These are phyloP conservation scores for Lasiosphaeria miniovina DNA, from an alignment of 495 filamentous ascomycete genomes.

Conservation along the genomic window DNA sequence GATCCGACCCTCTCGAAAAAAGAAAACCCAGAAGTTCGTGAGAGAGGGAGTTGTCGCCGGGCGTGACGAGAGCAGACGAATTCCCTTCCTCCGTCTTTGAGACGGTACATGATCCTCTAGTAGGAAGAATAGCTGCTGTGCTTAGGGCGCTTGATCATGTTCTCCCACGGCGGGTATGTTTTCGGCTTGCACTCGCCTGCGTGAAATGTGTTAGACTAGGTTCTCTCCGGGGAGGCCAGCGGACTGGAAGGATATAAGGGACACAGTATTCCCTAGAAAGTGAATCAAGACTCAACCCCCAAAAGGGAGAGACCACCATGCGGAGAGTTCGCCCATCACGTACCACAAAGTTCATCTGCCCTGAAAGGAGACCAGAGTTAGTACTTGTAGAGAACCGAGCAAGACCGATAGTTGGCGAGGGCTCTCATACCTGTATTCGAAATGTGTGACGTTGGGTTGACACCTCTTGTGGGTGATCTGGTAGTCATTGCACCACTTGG, in stretches of 20 bases:
- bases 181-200: constrained; percentile 39
- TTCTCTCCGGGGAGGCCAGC: too few species aligned
- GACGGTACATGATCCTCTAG: background rate
- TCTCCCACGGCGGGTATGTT: constrained; percentile 34
- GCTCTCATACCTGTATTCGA: constrained; percentile 33
- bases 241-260: background rate
- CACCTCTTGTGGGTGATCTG: constrained; percentile 40
- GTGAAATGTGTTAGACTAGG: background rate
- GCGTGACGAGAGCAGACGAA: background rate
- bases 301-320: background rate
- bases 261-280: background rate
- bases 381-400: background rate
- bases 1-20: too few species aligned
- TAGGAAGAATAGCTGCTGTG: constrained; percentile 24
- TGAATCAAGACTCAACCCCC: background rate
- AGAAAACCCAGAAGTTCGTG: too few species aligned
- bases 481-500: constrained; percentile 41
- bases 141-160: constrained; percentile 40
- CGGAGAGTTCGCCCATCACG: constrained; percentile 12
- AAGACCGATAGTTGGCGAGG: background rate
- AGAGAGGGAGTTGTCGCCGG: too few species aligned
- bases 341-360: constrained; percentile 35
- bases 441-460: constrained; percentile 39
- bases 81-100: background rate
- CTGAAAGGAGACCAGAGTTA: constrained; percentile 17